phyloP scores from a whole-genome alignment of 73 alveolate genomes.

The Paramecium tetraurelia region DNA sequence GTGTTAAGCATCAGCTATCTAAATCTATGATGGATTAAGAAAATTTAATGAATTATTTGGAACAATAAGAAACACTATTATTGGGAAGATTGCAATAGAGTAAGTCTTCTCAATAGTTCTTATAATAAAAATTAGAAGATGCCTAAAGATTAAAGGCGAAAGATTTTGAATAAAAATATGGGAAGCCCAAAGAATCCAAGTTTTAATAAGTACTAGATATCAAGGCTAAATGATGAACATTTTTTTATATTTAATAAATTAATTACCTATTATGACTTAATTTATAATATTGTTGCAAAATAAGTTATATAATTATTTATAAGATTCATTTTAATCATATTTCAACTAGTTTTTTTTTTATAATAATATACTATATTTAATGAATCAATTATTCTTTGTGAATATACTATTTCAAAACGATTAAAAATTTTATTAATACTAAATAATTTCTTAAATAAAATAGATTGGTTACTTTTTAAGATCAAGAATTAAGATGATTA shows the following conservation, averaged over 20 bases:
- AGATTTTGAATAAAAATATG: conserved; percentile 43
- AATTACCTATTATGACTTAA: not conserved
- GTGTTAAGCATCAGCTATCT: not conserved
- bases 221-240: conserved; percentile 14
- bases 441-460: too few species aligned
- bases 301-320: not conserved
- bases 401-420: too few species aligned
- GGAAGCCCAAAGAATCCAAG: conserved; percentile 5
- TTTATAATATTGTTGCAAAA: not conserved
- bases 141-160: not conserved
- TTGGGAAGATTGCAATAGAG: not conserved
- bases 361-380: too few species aligned
- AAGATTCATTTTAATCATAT: too few species aligned
- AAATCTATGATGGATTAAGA: conserved; percentile 21
- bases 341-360: too few species aligned
- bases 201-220: not conserved
- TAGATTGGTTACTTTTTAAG: too few species aligned
- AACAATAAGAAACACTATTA: not conserved
- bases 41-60: not conserved
- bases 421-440: too few species aligned
- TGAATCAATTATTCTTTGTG: too few species aligned
- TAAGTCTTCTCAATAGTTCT: not conserved
- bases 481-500: not conserved
- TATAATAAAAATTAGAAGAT: conserved; percentile 2
- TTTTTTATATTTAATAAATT: not conserved